Conservation (phyloP, 108 stramenopile genomes). For the Hondaea fermentalgiana region DNA sequence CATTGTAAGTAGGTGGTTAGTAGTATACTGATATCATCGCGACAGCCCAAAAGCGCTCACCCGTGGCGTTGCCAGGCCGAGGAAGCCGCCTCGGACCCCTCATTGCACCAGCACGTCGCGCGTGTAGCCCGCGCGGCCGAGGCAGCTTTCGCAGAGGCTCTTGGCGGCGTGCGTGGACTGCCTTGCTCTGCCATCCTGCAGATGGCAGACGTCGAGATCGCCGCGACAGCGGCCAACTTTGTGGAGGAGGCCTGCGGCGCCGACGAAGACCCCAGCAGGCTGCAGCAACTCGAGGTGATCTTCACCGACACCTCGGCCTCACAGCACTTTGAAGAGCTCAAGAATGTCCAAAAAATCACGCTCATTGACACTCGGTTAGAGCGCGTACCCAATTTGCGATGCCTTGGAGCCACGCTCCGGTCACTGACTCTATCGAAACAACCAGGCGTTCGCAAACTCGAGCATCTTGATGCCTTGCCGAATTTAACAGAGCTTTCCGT, state of each 20-base stretch:
- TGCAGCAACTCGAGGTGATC: constrained; percentile 44
- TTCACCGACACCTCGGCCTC: constrained; percentile 32
- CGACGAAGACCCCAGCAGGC: constrained; percentile 26
- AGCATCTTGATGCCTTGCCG: constrained; percentile 34
- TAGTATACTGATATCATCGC: no score
- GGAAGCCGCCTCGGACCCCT: no score
- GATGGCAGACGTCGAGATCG: not conserved
- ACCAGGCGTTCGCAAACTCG: constrained; percentile 25
- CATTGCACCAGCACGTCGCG: no score
- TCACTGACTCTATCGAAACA: constrained; percentile 40
- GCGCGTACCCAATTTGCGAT: constrained; percentile 33
- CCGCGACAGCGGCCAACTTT: not conserved
- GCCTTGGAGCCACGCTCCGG: constrained; percentile 33
- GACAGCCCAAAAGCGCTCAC: no score
- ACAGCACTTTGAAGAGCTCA: constrained; percentile 31
- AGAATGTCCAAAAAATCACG: constrained; percentile 25
- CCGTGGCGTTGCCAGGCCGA: no score
- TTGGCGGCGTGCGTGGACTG: no score
- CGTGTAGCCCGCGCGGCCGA: no score
- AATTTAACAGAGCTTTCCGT: constrained; percentile 45
- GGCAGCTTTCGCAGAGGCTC: no score
- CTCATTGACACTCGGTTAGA: constrained; percentile 45
- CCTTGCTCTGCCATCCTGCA: no score
- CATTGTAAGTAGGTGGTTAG: no score
- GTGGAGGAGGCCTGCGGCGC: constrained; percentile 28